Evolutionary conservation across 805 yeast genomes (phyloP), one percentile per base, ranked within the genome.

Genomic region (Debaryomyces maramus): DNA sequence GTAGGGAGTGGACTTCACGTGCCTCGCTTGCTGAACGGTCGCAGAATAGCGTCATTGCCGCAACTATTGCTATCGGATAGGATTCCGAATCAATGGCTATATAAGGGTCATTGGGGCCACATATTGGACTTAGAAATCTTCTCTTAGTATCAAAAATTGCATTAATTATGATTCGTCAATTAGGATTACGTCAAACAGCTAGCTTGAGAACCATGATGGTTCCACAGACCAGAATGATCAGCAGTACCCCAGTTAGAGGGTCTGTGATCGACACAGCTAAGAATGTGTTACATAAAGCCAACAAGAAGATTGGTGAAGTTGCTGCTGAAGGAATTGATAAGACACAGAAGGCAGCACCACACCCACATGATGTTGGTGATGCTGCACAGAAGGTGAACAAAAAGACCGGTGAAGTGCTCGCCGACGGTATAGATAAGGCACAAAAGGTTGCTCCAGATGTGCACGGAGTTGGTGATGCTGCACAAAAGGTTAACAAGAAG

Each of bases 271-370:
- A 59, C 34, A 40, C 61, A 10, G 68, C 70, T 16, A 67, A 67
- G 51, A 64, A 62, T n/a, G 61, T 56, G 5, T 56, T 63, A 32
- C 41, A 50, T 22, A 62, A 56, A 40, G 61, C 55, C 27, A 59
- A 60, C 47, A 58, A 60, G 41, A 68, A 65, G 50, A 63, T 67
- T n/a, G 75, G 74, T 6, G 59, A 69, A 43, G 61, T 58, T 6
- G 56, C 65, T 13, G 74, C 73, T n/a, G 59, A 56, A 15, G 69
- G 72, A 2, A 52, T 69, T 23, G 70, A 69, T 26, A 61, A 56
- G 30, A 68, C 71, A 15, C 71, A 55, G 47, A 45, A 57, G 6
- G 52, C 46, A 17, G 45, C 58, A 10, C 56, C 58, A 11, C 38
- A 41, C 9, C 39, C 34, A 13, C 31, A 33, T 16, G 32, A 36